Evolutionary conservation across 2,329 filamentous ascomycete species (phyloP).

Genomic region (Aspergillus melleus): DNA sequence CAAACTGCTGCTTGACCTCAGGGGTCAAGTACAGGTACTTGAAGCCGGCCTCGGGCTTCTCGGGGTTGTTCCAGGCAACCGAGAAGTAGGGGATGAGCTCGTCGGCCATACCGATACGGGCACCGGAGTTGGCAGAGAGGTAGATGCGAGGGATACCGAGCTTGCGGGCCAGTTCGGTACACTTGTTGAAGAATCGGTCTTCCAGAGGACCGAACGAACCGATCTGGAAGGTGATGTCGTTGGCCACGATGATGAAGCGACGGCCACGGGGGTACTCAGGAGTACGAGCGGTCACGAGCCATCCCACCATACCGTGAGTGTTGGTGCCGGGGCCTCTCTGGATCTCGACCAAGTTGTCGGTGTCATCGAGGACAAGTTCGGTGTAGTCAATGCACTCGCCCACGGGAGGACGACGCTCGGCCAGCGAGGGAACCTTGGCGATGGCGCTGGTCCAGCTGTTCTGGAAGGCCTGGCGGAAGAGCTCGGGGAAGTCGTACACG

Average conservation of each 20-base stretch:
- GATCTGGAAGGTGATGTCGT: constrained; percentile 99
- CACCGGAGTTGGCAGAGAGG: constrained; percentile 97
- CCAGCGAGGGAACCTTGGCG: constrained; percentile 70
- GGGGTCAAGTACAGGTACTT: constrained; percentile 94
- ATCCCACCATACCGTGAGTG: constrained; percentile 96
- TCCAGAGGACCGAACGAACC: constrained; percentile 95
- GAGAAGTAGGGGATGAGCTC: constrained; percentile 97
- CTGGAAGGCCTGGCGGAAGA: constrained; percentile 96
- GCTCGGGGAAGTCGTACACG: constrained; percentile 98
- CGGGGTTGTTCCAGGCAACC: constrained; percentile 88
- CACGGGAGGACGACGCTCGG: constrained; percentile 76
- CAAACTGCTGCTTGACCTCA: constrained; percentile 81
- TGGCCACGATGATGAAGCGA: constrained; percentile 93
- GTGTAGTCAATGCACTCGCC: constrained; percentile 93
- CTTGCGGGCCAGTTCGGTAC: constrained; percentile 91
- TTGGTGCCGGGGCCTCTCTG: constrained; percentile 94
- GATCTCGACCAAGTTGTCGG: constrained; percentile 88
- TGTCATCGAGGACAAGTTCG: constrained; percentile 92
- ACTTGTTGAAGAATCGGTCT: constrained; percentile 99
- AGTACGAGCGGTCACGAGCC: constrained; percentile 91
- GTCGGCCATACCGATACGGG: constrained; percentile 92
- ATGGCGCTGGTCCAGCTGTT: constrained; percentile 84
- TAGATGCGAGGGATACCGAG: constrained; percentile 96
- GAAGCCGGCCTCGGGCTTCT: constrained; percentile 83
- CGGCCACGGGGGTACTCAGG: constrained; percentile 92